phyloP scores from a whole-genome alignment of 169 alveolate species.

The Cryptosporidium ubiquitum region DNA sequence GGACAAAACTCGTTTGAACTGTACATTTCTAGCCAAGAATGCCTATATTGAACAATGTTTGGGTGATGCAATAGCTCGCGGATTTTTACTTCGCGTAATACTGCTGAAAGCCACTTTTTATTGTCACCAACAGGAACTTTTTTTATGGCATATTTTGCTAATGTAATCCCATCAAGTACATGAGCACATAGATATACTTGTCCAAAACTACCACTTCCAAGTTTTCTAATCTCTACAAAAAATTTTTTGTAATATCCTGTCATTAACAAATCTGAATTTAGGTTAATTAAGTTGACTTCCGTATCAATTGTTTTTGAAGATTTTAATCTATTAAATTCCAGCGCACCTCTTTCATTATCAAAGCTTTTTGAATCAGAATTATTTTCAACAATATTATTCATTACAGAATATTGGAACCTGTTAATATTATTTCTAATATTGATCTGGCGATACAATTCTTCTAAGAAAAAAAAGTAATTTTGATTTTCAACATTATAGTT shows the following conservation, averaged over 20 bases:
- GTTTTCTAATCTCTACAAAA: conserved; percentile 80
- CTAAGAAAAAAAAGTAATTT: conserved; percentile 58
- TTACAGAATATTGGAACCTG: conserved; percentile 16
- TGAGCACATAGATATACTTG: conserved; percentile 84
- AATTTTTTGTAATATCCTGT: conserved; percentile 85
- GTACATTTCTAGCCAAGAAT: conserved; percentile 86
- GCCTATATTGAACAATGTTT: conserved; percentile 83
- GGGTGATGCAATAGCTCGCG: conserved; percentile 83
- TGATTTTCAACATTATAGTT: conserved; percentile 47
- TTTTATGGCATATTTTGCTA: conserved; percentile 86
- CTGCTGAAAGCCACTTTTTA: conserved; percentile 79
- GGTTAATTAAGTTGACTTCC: conserved; percentile 27
- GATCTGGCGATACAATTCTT: conserved; percentile 54
- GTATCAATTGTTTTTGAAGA: conserved; percentile 4
- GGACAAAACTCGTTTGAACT: conserved; percentile 83
- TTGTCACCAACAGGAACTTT: conserved; percentile 87
- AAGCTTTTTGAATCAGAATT: not conserved
- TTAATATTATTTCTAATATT: conserved; percentile 36
- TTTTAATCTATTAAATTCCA: conserved; percentile 24
- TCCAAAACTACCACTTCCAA: conserved; percentile 86
- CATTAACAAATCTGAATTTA: conserved; percentile 78
- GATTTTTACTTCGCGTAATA: conserved; percentile 83
- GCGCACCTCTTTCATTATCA: not conserved
- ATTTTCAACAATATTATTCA: not conserved
- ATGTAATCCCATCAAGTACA: conserved; percentile 80